Conservation (phyloP, 805 yeast species). For the Ogataea pilisensis region DNA sequence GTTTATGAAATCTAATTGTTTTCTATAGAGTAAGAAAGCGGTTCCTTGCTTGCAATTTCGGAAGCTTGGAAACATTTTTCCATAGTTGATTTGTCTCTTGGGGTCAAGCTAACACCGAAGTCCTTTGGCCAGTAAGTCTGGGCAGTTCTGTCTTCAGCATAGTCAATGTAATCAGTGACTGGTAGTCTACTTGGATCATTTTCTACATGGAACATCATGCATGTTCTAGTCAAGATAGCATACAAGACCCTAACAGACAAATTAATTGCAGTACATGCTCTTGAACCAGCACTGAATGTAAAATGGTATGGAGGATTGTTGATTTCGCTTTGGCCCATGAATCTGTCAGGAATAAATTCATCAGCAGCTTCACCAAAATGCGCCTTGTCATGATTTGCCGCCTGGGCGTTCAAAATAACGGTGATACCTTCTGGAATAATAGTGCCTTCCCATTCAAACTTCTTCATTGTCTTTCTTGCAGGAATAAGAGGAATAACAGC, state of each 20-base stretch:
- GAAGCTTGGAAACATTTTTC: slow-evolving; percentile 11
- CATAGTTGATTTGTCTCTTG: slow-evolving; percentile 7
- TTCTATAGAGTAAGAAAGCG: slow-evolving; percentile 15
- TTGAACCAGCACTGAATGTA: slow-evolving; percentile 22
- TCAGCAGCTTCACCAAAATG: slow-evolving; percentile 18
- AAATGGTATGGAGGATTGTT: slow-evolving; percentile 22
- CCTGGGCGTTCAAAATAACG: slow-evolving; percentile 23
- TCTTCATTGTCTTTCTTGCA: slow-evolving; percentile 19
- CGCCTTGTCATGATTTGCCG: slow-evolving; percentile 18
- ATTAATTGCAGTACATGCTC: slow-evolving; percentile 24
- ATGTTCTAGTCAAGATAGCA: slow-evolving; percentile 12
- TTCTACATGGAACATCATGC: slow-evolving; percentile 14
- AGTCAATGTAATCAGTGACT: slow-evolving; percentile 14
- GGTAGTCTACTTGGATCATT: slow-evolving; percentile 6
- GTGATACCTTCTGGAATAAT: slow-evolving; percentile 18
- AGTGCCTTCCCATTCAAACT: slow-evolving; percentile 13
- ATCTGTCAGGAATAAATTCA: slow-evolving; percentile 20
- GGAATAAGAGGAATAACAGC: slow-evolving; percentile 22
- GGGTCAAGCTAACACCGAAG: slow-evolving; percentile 12
- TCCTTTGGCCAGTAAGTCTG: slow-evolving; percentile 21
- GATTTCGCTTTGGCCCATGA: slow-evolving; percentile 7
- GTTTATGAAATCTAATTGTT: slow-evolving; percentile 3
- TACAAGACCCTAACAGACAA: slow-evolving; percentile 18
- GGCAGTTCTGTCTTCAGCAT: slow-evolving; percentile 18
- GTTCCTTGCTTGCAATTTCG: slow-evolving; percentile 5